phyloP scores from a whole-genome alignment of 1,139 yeast species.

The Taiozyma sp. region DNA sequence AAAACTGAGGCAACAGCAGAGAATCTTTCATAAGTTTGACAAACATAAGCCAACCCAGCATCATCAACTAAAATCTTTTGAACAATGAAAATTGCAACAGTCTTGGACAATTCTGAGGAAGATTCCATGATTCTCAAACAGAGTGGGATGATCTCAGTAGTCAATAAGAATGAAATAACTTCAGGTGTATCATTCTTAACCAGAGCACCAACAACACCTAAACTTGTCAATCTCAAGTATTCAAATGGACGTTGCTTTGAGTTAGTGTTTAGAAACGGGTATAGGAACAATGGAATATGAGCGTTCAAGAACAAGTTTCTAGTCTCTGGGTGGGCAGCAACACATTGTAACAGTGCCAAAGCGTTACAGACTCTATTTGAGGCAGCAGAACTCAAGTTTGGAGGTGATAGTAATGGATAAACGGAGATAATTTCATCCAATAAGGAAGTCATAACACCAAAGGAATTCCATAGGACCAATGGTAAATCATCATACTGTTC shows the following conservation, averaged over 20 bases:
- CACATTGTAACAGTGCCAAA: conserved; percentile 88
- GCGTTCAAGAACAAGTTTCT: conserved; percentile 81
- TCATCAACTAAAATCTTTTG: conserved; percentile 92
- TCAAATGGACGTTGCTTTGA: conserved; percentile 92
- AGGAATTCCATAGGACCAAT: conserved; percentile 88
- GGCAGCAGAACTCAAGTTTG: conserved; percentile 74
- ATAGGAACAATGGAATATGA: conserved; percentile 84
- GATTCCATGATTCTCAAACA: conserved; percentile 95
- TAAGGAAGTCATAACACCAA: conserved; percentile 91
- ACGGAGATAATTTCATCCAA: conserved; percentile 87
- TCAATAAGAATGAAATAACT: conserved; percentile 81
- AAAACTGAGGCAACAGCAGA: conserved; percentile 90
- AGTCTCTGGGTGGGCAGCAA: conserved; percentile 91
- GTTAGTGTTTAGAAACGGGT: conserved; percentile 89
- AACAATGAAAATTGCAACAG: conserved; percentile 92
- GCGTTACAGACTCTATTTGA: conserved; percentile 96
- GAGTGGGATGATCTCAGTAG: conserved; percentile 93
- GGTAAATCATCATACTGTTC: conserved; percentile 95
- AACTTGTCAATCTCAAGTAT: conserved; percentile 82
- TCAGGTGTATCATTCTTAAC: conserved; percentile 96
- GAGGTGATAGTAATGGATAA: conserved; percentile 86
- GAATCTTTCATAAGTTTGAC: conserved; percentile 93
- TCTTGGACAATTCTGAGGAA: conserved; percentile 87
- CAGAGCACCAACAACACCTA: conserved; percentile 95
- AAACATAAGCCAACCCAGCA: conserved; percentile 83